Base-by-base conservation (phyloP, 768 basidiomycete species). In the Clavaria fumosa region DNA sequence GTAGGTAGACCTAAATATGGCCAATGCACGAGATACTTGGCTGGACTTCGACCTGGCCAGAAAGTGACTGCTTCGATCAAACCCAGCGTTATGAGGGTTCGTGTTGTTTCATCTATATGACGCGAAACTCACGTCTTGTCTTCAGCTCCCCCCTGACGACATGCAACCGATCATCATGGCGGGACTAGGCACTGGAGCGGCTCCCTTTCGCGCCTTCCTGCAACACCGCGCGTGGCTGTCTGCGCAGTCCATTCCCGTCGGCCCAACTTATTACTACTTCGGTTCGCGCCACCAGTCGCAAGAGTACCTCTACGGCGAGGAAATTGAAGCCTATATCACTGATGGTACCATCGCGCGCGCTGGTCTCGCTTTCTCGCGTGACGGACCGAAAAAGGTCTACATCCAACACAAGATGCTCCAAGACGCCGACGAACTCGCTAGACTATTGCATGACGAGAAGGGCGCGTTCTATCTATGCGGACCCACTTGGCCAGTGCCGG, bases 401-500 rank as follows among this genome's bases (percentile, higher is more conserved):
- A 99, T 99, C 50, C 95, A 99, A 57, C 85, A 97, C 66, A 91
- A 85, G 69, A 97, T 97, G 90, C 64, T 75, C 27, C 78, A 93
- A 52, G 89, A 99, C 55, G 81, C 81, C 12, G 69, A 73, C 48
- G 62, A 66, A 21, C 69, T 99, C 18, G 78, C 76, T 31, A 59
- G 69, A 44, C 76, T 85, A 72, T 59, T 97, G 39, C 63, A 77
- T 48, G 64, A 75, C 40, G 69, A 77, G 43, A 50, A 69, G 28
- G 89, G 86, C 22, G 83, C 76, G 33, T 99, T 99, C 63, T 97
- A 96, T 58, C 66, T 99, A 31, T 96, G 95, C 55, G 93, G 93
- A 19, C 95, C 93, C 24, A 97, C 93, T 19, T 95, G 91, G 93
- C 95, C 95, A n/a, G 93, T 97, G 15, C 90, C 95, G 1, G 95